phyloP scores from a whole-genome alignment of 2,329 filamentous ascomycete genomes.

The Zymoseptoria pseudotritici region DNA sequence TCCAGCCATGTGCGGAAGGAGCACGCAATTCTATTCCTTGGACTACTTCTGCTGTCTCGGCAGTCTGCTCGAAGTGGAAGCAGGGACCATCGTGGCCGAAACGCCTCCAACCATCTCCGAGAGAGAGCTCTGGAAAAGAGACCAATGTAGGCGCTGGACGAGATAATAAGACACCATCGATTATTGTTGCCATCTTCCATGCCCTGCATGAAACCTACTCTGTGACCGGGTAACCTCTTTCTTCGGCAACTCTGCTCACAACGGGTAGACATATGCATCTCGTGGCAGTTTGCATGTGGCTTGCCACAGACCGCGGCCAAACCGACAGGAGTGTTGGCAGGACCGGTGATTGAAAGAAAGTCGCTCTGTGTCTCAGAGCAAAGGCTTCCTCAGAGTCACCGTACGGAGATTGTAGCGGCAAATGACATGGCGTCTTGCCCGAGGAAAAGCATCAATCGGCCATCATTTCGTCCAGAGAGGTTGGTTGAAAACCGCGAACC shows the following conservation, averaged over 20 bases:
- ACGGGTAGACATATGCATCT: background rate
- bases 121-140: background rate
- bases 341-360: background rate
- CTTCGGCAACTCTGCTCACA: background rate
- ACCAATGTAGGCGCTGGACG: background rate
- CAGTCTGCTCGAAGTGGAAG: background rate
- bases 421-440: background rate
- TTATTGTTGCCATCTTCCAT: background rate
- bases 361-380: background rate
- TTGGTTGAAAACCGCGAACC: background rate
- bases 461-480: background rate
- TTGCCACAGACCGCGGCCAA: background rate
- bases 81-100: background rate
- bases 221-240: background rate
- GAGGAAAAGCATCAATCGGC: background rate
- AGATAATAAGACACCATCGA: background rate
- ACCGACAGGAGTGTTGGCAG: background rate
- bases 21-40: background rate
- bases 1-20: background rate
- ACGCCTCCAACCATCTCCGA: background rate
- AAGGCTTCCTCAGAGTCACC: background rate
- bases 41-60: background rate
- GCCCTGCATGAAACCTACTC: background rate
- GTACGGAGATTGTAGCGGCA: background rate
- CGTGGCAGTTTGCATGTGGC: background rate